Conservation (phyloP, 2,329 filamentous ascomycete species). For the Colletotrichum sp. region DNA sequence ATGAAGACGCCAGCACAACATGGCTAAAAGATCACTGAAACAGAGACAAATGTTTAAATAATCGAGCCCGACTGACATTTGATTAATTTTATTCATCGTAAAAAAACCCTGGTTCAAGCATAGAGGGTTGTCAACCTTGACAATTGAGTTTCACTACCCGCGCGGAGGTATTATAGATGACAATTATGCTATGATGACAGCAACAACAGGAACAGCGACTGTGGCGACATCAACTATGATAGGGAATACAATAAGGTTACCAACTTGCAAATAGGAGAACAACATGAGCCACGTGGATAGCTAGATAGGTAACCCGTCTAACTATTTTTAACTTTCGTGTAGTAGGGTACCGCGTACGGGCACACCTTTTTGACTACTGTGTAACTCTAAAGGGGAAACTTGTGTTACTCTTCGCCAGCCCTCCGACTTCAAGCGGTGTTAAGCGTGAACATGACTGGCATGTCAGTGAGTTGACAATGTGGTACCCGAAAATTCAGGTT, state of each 20-base stretch:
- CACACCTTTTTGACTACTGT: not conserved
- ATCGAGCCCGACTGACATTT: not conserved
- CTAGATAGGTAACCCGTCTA: not conserved
- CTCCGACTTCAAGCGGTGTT: not conserved
- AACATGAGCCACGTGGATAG: not conserved
- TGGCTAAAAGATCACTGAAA: not conserved
- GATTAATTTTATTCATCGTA: not conserved
- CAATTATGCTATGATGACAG: not conserved
- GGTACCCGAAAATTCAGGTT: not conserved
- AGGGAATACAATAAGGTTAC: not conserved
- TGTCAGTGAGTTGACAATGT: not conserved
- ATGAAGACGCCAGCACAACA: not conserved
- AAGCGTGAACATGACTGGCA: not conserved
- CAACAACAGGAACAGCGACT: not conserved
- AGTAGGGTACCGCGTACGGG: not conserved
- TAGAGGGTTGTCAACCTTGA: not conserved
- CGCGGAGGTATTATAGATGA: not conserved
- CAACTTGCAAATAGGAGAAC: not conserved
- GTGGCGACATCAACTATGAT: not conserved
- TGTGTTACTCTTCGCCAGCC: not conserved
- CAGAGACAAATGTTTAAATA: not conserved
- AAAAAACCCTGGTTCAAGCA: not conserved
- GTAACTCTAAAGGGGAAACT: not conserved
- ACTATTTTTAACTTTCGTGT: not conserved
- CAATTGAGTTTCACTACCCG: not conserved